These are phyloP conservation scores for Sporothrix variecibatus DNA, from an alignment of 2,329 filamentous ascomycete species.

Conservation along the genomic window DNA sequence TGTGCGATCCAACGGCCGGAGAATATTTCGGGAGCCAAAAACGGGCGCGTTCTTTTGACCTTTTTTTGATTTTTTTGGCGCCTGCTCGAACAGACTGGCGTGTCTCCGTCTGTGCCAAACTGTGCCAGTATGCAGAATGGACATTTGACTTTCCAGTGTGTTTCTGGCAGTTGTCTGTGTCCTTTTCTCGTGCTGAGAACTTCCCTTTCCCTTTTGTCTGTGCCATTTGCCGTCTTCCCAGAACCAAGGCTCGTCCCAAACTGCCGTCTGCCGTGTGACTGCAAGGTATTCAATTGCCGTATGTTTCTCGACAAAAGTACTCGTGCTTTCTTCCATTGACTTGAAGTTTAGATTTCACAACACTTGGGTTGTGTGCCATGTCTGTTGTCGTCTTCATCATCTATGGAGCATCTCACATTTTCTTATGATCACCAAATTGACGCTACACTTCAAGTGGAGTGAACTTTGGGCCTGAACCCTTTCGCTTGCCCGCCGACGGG, in stretches of 20 bases:
- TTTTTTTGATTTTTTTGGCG: neutral
- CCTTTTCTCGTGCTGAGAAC: neutral
- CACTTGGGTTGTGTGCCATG: neutral
- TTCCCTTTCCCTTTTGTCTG: neutral
- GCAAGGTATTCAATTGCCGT: neutral
- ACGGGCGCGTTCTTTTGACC: neutral
- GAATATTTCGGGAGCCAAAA: neutral
- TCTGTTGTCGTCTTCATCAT: neutral
- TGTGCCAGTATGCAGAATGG: neutral
- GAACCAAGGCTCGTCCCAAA: conserved; percentile 4
- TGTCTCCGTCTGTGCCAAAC: neutral
- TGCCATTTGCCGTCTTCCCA: neutral
- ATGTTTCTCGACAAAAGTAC: neutral
- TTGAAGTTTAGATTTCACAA: too few species aligned
- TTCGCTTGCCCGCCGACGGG: neutral
- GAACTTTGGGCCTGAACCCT: neutral
- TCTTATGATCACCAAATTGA: neutral
- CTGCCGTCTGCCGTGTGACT: neutral
- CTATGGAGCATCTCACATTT: too few species aligned
- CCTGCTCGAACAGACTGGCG: neutral
- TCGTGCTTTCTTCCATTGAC: neutral
- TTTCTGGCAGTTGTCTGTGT: neutral
- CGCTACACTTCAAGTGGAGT: conserved; percentile 5
- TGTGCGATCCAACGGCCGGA: neutral
- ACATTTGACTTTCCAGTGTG: neutral